Conservation (phyloP, 176 grass and related monocot species). For the Microstegium vimineum region DNA sequence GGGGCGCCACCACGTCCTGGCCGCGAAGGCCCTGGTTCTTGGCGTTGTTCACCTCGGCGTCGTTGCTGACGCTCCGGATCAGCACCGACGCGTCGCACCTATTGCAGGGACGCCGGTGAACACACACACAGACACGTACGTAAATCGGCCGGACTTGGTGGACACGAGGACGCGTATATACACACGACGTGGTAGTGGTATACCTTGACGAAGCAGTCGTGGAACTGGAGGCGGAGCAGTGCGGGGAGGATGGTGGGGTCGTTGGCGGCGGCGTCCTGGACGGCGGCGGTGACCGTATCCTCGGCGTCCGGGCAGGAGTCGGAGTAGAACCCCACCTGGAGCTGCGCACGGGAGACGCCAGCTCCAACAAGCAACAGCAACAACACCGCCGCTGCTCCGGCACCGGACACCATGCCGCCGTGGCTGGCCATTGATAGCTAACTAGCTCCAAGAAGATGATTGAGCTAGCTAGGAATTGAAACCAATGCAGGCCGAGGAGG, state of each 20-base stretch:
- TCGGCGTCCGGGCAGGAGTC: constrained; percentile 72
- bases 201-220: constrained; percentile 75
- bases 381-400: constrained; percentile 2
- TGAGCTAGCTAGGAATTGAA: neutral
- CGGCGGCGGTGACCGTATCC: constrained; percentile 51
- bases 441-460: neutral
- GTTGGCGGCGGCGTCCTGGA: constrained; percentile 42
- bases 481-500: neutral
- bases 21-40: constrained; percentile 79
- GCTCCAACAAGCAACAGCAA: constrained; percentile 30
- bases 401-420: neutral
- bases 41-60: constrained; percentile 51
- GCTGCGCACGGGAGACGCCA: constrained; percentile 24
- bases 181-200: neutral
- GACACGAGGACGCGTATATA: no score
- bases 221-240: constrained; percentile 64
- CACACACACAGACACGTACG: no score
- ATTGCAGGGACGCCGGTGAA: neutral
- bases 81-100: constrained; percentile 84
- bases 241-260: constrained; percentile 71
- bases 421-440: neutral
- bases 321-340: constrained; percentile 70
- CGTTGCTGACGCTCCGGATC: constrained; percentile 28
- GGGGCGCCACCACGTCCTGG: constrained; percentile 47
- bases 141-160: no score